phyloP scores from a whole-genome alignment of 805 yeast genomes.

The Monosporozyma siamensis region DNA sequence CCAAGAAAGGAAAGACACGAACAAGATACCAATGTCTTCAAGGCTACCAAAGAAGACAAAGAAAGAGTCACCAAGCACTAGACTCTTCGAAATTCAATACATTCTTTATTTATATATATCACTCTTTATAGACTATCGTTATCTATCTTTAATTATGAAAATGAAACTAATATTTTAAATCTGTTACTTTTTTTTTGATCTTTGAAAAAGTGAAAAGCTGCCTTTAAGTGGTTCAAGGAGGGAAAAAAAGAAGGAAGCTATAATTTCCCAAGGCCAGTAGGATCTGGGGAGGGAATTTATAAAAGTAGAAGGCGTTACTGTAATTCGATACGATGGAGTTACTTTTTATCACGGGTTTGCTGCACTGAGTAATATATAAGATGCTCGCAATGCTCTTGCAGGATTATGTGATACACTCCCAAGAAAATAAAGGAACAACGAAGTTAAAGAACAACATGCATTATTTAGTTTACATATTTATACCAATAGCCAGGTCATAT shows the following conservation, averaged over 20 bases:
- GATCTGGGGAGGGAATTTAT: no score
- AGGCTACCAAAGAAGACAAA: slow-evolving; percentile 34
- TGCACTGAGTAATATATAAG: no score
- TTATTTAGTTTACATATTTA: no score
- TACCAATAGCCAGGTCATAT: no score
- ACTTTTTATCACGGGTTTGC: no score
- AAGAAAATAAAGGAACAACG: no score
- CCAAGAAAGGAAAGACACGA: slow-evolving; percentile 41
- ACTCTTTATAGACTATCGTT: not conserved
- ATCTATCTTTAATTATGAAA: not conserved
- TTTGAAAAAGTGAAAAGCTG: not conserved
- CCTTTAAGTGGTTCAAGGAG: not conserved
- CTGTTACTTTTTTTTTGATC: not conserved
- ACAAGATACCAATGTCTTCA: slow-evolving; percentile 37
- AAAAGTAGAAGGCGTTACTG: no score
- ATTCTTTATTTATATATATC: not conserved
- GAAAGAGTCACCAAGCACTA: slow-evolving; percentile 21
- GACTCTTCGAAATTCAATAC: not conserved
- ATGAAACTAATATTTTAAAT: not conserved
- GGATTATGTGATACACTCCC: no score
- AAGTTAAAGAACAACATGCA: no score
- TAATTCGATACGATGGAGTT: no score
- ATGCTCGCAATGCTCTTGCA: no score
- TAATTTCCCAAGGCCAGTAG: no score
- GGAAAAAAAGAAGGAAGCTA: not conserved